A percentile compares a stretch with the other conserved stretches of the same genome.
Conservation (phyloP, 192 early-diverging fungal species). For the Podila minutissima region DNA sequence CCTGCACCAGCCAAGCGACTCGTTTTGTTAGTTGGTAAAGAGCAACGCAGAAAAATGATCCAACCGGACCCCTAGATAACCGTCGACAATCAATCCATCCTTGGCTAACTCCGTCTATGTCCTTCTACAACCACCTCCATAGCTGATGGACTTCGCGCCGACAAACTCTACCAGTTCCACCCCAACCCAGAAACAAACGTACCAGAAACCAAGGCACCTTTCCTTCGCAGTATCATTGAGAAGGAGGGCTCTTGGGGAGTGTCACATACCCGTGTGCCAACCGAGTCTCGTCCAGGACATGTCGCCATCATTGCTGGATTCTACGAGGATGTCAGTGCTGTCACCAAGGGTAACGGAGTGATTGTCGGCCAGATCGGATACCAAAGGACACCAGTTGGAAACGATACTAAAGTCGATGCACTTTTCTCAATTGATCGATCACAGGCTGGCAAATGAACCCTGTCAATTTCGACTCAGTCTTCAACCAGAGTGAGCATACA, state of each 20-base stretch:
- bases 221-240: conserved; percentile 63
- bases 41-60: too few relatives aligned
- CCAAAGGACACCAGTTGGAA: not conserved
- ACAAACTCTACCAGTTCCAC: conserved; percentile 89
- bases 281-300: conserved; percentile 95
- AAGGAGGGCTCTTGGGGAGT: conserved; percentile 81
- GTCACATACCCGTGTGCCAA: conserved; percentile 93
- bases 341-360: conserved; percentile 79
- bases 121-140: not conserved
- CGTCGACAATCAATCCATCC: not conserved
- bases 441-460: conserved; percentile 97
- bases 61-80: not conserved
- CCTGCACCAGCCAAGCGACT: conserved; percentile 86
- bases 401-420: not conserved
- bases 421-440: too few relatives aligned
- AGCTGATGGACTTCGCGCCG: conserved; percentile 95
- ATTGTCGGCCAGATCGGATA: not conserved
- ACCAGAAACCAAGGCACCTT: conserved; percentile 65
- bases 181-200: conserved; percentile 54
- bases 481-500: conserved; percentile 92
- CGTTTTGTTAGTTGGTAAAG: conserved; percentile 84
- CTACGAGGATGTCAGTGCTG: conserved; percentile 98
- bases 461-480: conserved; percentile 96
- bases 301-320: conserved; percentile 98
- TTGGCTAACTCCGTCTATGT: not conserved